These are phyloP conservation scores for Wickerhamomyces xylosicus DNA, from an alignment of 805 yeast genomes.

Conservation along the genomic window DNA sequence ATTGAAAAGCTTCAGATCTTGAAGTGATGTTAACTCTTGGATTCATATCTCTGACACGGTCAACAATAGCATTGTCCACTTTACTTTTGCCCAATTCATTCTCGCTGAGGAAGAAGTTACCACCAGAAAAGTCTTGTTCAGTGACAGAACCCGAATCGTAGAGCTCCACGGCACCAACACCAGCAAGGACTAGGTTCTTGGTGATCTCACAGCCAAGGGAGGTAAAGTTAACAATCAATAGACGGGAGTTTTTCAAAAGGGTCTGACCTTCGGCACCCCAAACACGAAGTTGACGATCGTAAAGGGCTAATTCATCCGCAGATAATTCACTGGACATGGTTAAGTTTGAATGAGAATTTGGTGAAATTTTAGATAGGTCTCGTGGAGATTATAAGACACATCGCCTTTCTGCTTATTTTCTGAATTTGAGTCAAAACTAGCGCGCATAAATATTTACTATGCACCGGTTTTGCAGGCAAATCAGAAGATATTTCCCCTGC, in stretches of 20 bases:
- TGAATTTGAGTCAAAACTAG: background rate
- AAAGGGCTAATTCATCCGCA: conserved; percentile 78
- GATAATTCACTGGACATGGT: conserved; percentile 14
- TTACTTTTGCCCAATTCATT: conserved; percentile 45
- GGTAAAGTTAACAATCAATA: conserved; percentile 63
- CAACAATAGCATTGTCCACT: conserved; percentile 37
- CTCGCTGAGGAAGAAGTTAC: conserved; percentile 63
- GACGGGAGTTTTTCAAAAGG: conserved; percentile 57
- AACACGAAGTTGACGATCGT: conserved; percentile 87
- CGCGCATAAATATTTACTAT: no score
- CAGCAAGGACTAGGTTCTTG: conserved; percentile 82
- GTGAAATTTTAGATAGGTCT: background rate
- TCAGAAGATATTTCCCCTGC: no score
- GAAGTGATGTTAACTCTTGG: conserved; percentile 57
- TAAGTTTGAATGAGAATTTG: background rate
- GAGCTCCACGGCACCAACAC: conserved; percentile 70
- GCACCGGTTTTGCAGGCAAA: no score
- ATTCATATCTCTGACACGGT: conserved; percentile 62
- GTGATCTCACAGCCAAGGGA: conserved; percentile 75
- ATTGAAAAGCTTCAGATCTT: conserved; percentile 22
- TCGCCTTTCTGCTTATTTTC: no score
- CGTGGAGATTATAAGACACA: background rate
- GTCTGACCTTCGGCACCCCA: conserved; percentile 96
- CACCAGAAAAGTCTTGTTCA: conserved; percentile 55
- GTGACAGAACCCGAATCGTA: conserved; percentile 45